phyloP scores from a whole-genome alignment of 148 eudicot genomes.

The Dianthus caryophyllus region DNA sequence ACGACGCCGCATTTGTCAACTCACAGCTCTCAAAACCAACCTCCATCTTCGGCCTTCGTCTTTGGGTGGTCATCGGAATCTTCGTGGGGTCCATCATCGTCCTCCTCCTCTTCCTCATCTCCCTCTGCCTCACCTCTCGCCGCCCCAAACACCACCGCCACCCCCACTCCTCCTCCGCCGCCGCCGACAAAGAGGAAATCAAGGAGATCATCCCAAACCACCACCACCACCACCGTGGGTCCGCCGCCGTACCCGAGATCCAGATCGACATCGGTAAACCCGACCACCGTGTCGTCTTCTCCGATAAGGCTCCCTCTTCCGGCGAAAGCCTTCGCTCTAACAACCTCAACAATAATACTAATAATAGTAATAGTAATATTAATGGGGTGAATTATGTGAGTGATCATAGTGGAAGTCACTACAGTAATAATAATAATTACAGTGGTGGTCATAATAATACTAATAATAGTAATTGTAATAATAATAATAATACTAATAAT shows the following conservation, averaged over 20 bases:
- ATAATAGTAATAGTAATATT: slow-evolving; percentile 13
- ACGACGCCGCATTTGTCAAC: slow-evolving; percentile 64
- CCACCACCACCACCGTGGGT: background rate
- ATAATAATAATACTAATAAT: slow-evolving; percentile 3
- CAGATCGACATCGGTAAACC: slow-evolving; percentile 87
- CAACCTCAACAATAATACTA: too few relatives aligned
- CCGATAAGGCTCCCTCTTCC: slow-evolving; percentile 70
- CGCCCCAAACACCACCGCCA: slow-evolving; percentile 16
- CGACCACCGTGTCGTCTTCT: slow-evolving; percentile 84
- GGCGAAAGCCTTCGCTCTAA: slow-evolving; percentile 72
- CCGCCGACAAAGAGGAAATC: slow-evolving; percentile 74
- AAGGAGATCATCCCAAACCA: slow-evolving; percentile 48
- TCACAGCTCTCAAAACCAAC: slow-evolving; percentile 82
- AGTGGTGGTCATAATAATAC: slow-evolving; percentile 14
- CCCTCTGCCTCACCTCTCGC: slow-evolving; percentile 64
- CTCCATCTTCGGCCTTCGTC: slow-evolving; percentile 76
- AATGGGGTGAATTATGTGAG: slow-evolving; percentile 2
- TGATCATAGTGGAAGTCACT: background rate
- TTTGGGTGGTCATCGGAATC: slow-evolving; percentile 94
- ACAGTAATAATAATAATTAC: background rate
- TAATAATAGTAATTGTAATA: too few relatives aligned
- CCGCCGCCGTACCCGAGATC: slow-evolving; percentile 41
- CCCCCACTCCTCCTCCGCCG: slow-evolving; percentile 43
- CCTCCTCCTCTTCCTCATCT: slow-evolving; percentile 73
- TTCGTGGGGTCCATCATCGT: slow-evolving; percentile 85